Evolutionary conservation across 2,329 filamentous ascomycete genomes (phyloP), one percentile per base, ranked within the genome.

Genomic region (Alternaria arbusti): DNA sequence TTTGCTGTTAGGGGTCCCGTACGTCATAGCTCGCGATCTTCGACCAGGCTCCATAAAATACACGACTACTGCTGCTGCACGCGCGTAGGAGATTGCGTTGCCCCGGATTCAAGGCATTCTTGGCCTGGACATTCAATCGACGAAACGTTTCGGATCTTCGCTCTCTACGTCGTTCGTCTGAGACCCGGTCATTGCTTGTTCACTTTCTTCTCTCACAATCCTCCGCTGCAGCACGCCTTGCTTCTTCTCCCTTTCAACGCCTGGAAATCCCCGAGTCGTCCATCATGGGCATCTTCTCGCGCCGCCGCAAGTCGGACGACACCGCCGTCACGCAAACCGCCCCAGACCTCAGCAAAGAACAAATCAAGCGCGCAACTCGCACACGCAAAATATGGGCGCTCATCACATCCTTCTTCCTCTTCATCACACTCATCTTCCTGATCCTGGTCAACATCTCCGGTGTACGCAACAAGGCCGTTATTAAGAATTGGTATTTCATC

Each of bases 361-460:
- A 81, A 64, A 55, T 81, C 65, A 79, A 80, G 61, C 77, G 76
- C 25, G 79, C 79, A 46, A 81, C 79, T 8, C 83, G 82, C 57
- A 83, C 84, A 30, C 84, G 91, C 62, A 81, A 83, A 59, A 85
- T 85, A 78, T 90, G 90, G 74, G 87, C 91, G 63, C 78, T 90
- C 23, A 76, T 90, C 50, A 89, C 91, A 50, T 88, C 88, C 30
- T 81, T 91, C 67, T 86, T 91, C 73, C 95, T 96, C 78, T 83
- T 94, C 64, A 76, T 96, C 64, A 86, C 91, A 43, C 86, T 92
- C 67, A 84, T 95, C 67, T 96, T 97, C 78, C 84, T 96, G 43
- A 87, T 97, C 65, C 87, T 97, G 70, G 91, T 93, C 72, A 86
- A 93, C 72, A 88, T 96, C 70, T 94, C 92, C 70, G 94, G 92